Evolutionary conservation across 1,284 basidiomycete species (phyloP), one percentile per base, ranked within the genome.

Genomic region (Tylopilus sp.): DNA sequence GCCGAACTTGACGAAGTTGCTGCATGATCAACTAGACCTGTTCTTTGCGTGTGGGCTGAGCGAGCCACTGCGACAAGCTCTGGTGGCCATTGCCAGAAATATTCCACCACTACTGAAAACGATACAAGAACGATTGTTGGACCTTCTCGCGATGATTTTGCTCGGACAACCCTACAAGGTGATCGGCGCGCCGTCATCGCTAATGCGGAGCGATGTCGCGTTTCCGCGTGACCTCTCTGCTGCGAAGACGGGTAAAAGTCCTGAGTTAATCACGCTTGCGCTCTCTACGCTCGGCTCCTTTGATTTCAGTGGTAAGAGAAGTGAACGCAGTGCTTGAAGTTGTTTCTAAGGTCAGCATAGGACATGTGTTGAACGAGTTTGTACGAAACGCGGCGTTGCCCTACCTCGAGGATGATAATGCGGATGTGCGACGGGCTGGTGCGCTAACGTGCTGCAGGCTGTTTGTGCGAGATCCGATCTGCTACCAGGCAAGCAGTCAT

Each of bases 1-100:
- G 0, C 94, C 95, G 1, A 96, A 95, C 64, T 75, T 99, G 44
- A 98, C 97, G 1, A 92, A 95, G 63, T 79, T 97, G 50, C 78
- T 99, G 59, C 97, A 98, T 68, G 97, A 99, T 63, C 87, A 98
- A 57, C 81, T 99, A 29, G 94, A 98, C 65, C 76, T 97, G 42
- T 99, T 99, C 90, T 93, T 99, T 67, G 89, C 86, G 0, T 97
- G 90, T 68, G 96, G 95, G 2, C 73, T 99, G 52, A 96, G 90
- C 60, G 92, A 96, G 52, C 84, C 95, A 10, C 75, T 99, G 34
- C 82, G 88, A 35, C 82, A 89, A 58, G 94, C 96, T 0, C 76
- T 99, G 8, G 82, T 86, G 21, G 86, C 88, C 26, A 93, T 99
- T 49, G 91, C 93, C 1, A 79, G 82, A 48, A 82, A 91, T 59